Percentiles rank a stretch among this genome's conserved stretches.
phyloP scores from a whole-genome alignment of 1,284 basidiomycete genomes.

The Sporisorium sorghi region DNA sequence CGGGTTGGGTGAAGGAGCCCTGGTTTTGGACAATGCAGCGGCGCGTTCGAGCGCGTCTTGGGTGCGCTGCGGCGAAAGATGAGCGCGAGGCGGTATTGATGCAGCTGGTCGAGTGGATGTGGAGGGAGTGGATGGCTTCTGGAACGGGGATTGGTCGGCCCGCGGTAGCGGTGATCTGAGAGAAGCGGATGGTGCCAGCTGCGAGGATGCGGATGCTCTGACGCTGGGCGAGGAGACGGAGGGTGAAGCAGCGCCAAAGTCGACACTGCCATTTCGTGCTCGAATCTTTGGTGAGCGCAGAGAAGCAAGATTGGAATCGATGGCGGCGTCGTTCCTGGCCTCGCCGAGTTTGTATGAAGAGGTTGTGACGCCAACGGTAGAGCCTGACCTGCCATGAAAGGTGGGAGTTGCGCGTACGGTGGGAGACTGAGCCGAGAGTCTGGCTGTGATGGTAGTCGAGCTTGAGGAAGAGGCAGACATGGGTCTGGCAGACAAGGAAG shows the following conservation, averaged over 20 bases:
- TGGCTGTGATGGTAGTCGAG: constrained; percentile 19
- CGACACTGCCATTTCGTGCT: constrained; percentile 32
- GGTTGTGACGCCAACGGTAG: constrained; percentile 15
- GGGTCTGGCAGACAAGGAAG: constrained; percentile 19
- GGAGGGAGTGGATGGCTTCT: constrained; percentile 20
- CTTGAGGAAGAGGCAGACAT: constrained; percentile 24
- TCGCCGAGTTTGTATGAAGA: constrained; percentile 25
- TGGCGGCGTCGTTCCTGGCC: constrained; percentile 16
- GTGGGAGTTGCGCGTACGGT: constrained; percentile 29
- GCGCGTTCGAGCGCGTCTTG: constrained; percentile 22
- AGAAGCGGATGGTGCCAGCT: constrained; percentile 16
- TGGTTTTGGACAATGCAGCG: constrained; percentile 2
- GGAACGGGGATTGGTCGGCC: constrained; percentile 23
- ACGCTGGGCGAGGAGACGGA: constrained; percentile 13
- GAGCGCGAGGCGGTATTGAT: constrained; percentile 14
- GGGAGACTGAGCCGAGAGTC: constrained; percentile 32
- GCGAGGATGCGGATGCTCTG: constrained; percentile 12
- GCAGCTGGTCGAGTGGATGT: constrained; percentile 18
- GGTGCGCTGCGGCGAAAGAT: constrained; percentile 29
- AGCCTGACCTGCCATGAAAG: constrained; percentile 26
- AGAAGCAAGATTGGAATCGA: constrained; percentile 25
- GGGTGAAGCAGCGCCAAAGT: constrained; percentile 16
- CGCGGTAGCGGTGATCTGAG: constrained; percentile 26
- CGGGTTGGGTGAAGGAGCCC: constrained; percentile 10
- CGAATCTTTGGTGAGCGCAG: constrained; percentile 25